Conservation (phyloP, 805 yeast species). For the Ogataea polymorpha region DNA sequence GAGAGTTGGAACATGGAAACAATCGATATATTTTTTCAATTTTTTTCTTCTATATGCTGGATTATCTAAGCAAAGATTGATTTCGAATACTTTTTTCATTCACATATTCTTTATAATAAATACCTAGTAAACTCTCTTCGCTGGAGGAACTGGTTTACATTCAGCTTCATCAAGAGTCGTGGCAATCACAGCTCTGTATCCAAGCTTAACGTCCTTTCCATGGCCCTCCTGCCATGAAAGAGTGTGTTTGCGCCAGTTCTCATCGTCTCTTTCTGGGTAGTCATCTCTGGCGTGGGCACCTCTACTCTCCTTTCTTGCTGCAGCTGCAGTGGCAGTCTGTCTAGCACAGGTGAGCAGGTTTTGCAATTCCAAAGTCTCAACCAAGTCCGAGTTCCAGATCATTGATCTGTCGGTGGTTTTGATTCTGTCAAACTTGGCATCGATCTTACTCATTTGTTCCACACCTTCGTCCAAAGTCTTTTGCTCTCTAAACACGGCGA, state of each 20-base stretch:
- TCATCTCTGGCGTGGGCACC: constrained; percentile 99
- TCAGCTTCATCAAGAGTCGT: constrained; percentile 87
- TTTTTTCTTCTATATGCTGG: background rate
- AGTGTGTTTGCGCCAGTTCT: constrained; percentile 96
- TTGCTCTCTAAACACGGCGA: constrained; percentile 95
- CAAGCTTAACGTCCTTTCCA: constrained; percentile 71
- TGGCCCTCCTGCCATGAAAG: constrained; percentile 80
- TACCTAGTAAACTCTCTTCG: constrained; percentile 82
- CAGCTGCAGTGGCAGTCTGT: constrained; percentile 93
- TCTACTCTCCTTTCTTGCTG: constrained; percentile 94
- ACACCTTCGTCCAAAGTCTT: constrained; percentile 92
- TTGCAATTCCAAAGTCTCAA: constrained; percentile 93
- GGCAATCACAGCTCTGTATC: constrained; percentile 80
- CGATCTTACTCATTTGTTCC: constrained; percentile 67
- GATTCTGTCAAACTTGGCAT: constrained; percentile 67
- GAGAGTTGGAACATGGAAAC: constrained; percentile 76
- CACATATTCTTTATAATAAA: constrained; percentile 7
- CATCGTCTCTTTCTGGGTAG: constrained; percentile 93
- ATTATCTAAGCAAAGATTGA: constrained; percentile 1
- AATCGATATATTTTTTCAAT: background rate
- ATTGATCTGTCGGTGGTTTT: constrained; percentile 93
- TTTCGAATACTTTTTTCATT: constrained; percentile 1
- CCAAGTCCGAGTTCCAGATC: constrained; percentile 98
- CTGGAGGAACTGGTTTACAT: constrained; percentile 96
- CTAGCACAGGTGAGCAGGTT: constrained; percentile 95